Percentiles rank a stretch among this genome's conserved stretches.
These are phyloP conservation scores for Lupinus albus DNA, from an alignment of 306 rosid species.

Conservation along the genomic window DNA sequence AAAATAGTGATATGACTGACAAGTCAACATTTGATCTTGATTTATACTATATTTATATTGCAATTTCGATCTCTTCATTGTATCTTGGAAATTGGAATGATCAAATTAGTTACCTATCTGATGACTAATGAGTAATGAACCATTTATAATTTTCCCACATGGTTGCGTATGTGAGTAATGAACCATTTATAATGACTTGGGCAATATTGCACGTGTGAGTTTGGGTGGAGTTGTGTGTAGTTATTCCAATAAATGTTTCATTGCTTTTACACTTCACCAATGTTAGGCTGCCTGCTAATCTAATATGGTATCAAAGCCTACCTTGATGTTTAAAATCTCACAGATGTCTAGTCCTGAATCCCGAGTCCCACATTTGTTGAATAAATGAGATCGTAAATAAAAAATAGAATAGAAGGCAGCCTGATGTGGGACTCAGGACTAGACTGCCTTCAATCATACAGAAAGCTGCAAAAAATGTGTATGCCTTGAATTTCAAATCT, in stretches of 20 bases:
- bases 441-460: background rate
- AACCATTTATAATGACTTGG: too few relatives aligned
- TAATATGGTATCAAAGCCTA: too few relatives aligned
- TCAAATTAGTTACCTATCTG: constrained; percentile 17
- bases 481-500: background rate
- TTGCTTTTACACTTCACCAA: too few relatives aligned
- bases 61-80: constrained; percentile 14
- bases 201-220: too few relatives aligned
- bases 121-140: background rate
- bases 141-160: too few relatives aligned
- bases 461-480: background rate
- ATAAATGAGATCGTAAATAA: background rate
- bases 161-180: too few relatives aligned
- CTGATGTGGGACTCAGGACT: background rate
- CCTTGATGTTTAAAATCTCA: too few relatives aligned
- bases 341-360: too few relatives aligned
- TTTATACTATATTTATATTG: background rate
- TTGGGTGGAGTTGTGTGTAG: too few relatives aligned
- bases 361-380: too few relatives aligned
- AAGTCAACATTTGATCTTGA: background rate
- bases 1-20: background rate
- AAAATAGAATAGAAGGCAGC: background rate
- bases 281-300: too few relatives aligned
- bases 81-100: constrained; percentile 26
- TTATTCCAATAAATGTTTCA: too few relatives aligned